Evolutionary conservation across 2,329 filamentous ascomycete species (phyloP), one percentile per base, ranked within the genome.

Genomic region (Pyrenophora teres): DNA sequence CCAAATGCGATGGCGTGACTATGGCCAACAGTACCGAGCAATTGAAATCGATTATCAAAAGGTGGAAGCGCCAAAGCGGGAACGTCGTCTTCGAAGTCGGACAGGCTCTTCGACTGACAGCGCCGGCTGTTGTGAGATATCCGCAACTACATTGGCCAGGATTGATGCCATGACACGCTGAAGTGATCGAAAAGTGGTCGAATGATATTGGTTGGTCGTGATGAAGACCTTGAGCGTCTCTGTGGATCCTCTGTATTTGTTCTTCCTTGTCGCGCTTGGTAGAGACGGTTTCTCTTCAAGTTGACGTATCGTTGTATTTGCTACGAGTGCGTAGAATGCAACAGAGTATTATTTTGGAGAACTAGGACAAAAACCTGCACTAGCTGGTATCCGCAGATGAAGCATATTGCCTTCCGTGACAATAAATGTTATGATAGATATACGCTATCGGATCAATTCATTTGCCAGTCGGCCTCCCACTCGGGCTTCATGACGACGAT

Each of bases 351-450:
- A 5, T 3, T 12, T 12, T 12, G 4, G 27, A 13, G 4, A 4
- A 30, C 12, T 8, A 30, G 10, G 9, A 12, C 27, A 30, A 13
- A 10, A 12, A 12, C 8, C 27, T 30, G 2, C 27, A 4, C 27
- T 30, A 30, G 9, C 27, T 30, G 12, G 9, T 13, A 30, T 12
- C 5, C 9, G 27, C 10, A 30, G 27, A 30, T 30, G 27, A 9
- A 30, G 27, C 8, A 30, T 30, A 30, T 9, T 30, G 19, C 3
- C 27, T 30, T 30, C 9, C 27, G 12, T 30, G 27, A 30, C 77
- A 80, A 12, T 75, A 82, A 0, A 68, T 85, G 0, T 84, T 84
- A 54, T 85, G 82, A 81, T 80, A 80, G 1, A 76, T 84, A 0
- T 85, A 84, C 41, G 78, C 74, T 13, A 66, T 83, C 0, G 83